Conservation (phyloP, 805 yeast genomes). For the Saccharomycopsis oosterbeekiorum region DNA sequence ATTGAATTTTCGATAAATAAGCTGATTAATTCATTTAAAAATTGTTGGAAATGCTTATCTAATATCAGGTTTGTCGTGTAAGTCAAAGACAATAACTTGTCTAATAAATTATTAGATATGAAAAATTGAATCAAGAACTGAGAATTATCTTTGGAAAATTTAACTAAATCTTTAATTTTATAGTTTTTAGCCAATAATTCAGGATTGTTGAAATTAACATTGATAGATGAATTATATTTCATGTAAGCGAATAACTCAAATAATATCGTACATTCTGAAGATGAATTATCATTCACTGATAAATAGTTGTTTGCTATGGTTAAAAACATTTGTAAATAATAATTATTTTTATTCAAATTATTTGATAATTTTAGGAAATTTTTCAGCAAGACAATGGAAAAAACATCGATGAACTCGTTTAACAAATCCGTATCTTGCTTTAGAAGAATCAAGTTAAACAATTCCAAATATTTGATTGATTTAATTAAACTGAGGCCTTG, state of each 20-base stretch:
- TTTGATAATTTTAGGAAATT: slow-evolving; percentile 2
- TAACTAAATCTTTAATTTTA: slow-evolving; percentile 13
- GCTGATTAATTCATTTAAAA: background rate
- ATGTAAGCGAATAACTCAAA: slow-evolving; percentile 5
- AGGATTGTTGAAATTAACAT: slow-evolving; percentile 4
- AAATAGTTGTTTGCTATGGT: background rate
- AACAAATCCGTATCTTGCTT: background rate
- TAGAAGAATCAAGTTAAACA: background rate
- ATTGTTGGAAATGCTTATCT: background rate
- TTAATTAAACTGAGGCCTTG: slow-evolving; percentile 3
- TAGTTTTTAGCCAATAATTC: slow-evolving; percentile 1
- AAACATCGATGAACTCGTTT: background rate
- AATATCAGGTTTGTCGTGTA: background rate
- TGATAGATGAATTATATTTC: background rate
- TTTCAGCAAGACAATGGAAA: background rate
- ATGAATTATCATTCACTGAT: background rate
- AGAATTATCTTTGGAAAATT: slow-evolving; percentile 14
- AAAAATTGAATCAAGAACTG: slow-evolving; percentile 5
- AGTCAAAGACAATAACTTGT: background rate
- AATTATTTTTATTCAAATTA: background rate
- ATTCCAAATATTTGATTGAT: slow-evolving; percentile 7
- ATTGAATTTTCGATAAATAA: slow-evolving; percentile 10
- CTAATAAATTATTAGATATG: slow-evolving; percentile 5
- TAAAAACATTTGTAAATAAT: slow-evolving; percentile 1
- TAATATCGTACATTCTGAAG: background rate